Evolutionary conservation across 345 rosid species (phyloP).

Genomic region (Corymbia maculata): DNA sequence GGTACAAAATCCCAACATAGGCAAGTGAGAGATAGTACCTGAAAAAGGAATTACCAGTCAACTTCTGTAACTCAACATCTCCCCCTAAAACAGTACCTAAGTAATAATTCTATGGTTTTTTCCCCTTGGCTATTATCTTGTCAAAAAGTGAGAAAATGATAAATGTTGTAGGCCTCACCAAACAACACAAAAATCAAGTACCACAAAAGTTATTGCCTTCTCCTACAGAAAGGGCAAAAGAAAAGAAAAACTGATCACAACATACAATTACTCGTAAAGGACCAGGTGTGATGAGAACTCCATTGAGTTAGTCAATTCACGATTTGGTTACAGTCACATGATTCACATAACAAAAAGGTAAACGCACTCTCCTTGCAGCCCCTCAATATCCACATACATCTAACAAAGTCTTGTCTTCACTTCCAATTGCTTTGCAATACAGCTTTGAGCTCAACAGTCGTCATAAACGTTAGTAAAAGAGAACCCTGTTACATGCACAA

Average conservation of each 20-base stretch:
- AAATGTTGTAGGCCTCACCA: not conserved
- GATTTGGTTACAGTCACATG: not conserved
- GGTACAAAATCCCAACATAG: constrained; percentile 62
- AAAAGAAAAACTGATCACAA: not conserved
- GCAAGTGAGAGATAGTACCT: constrained; percentile 93
- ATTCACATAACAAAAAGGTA: not conserved
- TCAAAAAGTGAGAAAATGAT: not conserved
- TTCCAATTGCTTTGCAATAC: not conserved
- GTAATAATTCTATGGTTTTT: not conserved
- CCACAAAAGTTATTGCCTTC: not conserved
- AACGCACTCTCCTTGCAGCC: not conserved
- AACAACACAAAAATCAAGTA: not conserved
- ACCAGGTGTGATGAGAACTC: not conserved
- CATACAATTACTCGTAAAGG: not conserved
- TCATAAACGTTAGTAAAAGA: not conserved
- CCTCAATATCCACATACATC: not conserved
- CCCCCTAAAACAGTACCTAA: not conserved
- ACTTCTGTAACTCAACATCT: not conserved
- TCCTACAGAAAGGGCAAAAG: not conserved
- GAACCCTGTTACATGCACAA: not conserved
- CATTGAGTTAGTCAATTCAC: not conserved
- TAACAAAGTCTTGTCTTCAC: not conserved
- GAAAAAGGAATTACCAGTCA: constrained; percentile 25
- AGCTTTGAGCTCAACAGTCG: not conserved
- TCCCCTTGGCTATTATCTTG: not conserved